Evolutionary conservation across 2,329 filamentous ascomycete genomes (phyloP), one percentile per base, ranked within the genome.

Genomic region (Iodosphaeria phyllophila): DNA sequence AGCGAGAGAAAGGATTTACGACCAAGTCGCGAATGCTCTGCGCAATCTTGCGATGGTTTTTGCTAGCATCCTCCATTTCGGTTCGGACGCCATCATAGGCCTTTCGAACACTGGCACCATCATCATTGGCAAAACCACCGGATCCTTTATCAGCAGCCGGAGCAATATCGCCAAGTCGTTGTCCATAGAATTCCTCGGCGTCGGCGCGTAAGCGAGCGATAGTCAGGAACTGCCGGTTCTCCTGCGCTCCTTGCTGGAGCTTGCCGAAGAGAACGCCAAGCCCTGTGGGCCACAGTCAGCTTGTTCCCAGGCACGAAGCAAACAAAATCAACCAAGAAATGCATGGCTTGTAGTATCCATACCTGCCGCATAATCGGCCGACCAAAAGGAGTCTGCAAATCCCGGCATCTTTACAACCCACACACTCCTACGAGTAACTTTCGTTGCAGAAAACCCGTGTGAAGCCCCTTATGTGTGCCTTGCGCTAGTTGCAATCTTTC

Each of bases 381-480:
- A 92, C 89, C 89, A 98, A 58, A 98, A 95, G 25, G 84, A 92
- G 56, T 86, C 82, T 39, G 83, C 74, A 54, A 98, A 95, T 42
- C 79, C 70, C 39, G 78, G 76, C 78, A 86, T 86, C 47, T 51
- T 70, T n/a, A n/a, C n/a, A n/a, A n/a, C n/a, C n/a, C n/a, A n/a
- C n/a, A n/a, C n/a, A n/a, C n/a, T n/a, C n/a, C n/a, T n/a, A n/a
- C n/a, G n/a, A n/a, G n/a, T n/a, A n/a, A n/a, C n/a, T n/a, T n/a
- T n/a, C n/a, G n/a, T n/a, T n/a, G n/a, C n/a, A n/a, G n/a, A n/a
- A n/a, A n/a, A n/a, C n/a, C n/a, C n/a, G n/a, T n/a, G n/a, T n/a
- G n/a, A n/a, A n/a, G n/a, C n/a, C n/a, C n/a, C n/a, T n/a, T n/a
- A n/a, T n/a, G n/a, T n/a, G n/a, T n/a, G n/a, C n/a, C n/a, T n/a